These are phyloP conservation scores for Mortierella hygrophila DNA, from an alignment of 192 early-diverging fungal species.

Conservation along the genomic window DNA sequence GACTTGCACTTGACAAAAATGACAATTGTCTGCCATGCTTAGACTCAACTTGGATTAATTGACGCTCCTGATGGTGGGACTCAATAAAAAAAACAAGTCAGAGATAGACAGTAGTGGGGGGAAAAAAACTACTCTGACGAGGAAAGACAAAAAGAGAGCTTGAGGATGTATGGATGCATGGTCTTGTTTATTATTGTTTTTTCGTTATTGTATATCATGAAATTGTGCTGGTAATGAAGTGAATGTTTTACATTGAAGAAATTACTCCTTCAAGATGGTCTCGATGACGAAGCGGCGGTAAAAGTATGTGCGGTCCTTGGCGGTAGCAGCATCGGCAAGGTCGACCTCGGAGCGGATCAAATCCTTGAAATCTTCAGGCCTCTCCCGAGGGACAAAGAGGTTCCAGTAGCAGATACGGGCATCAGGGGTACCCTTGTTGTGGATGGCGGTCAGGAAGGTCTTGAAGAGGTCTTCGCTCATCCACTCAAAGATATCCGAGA, in stretches of 20 bases:
- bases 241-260: not conserved
- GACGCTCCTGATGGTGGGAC: too few species aligned
- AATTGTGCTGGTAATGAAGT: not conserved
- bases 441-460: conserved; percentile 44
- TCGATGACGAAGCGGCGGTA: conserved; percentile 56
- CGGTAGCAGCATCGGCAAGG: conserved; percentile 41
- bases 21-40: not conserved
- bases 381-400: conserved; percentile 50
- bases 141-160: not conserved
- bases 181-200: not conserved
- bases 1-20: not conserved
- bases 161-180: not conserved
- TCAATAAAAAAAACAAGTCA: too few species aligned
- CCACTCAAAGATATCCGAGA: conserved; percentile 56
- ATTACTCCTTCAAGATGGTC: conserved; percentile 41
- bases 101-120: not conserved
- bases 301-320: conserved; percentile 54
- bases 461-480: conserved; percentile 56
- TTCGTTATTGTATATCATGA: not conserved
- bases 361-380: conserved; percentile 47
- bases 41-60: too few species aligned
- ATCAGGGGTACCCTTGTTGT: conserved; percentile 49
- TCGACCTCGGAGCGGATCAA: conserved; percentile 46
- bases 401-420: conserved; percentile 56
- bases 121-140: not conserved